Conservation (phyloP, 495 filamentous ascomycete genomes). For the Aspergillus affinis region DNA sequence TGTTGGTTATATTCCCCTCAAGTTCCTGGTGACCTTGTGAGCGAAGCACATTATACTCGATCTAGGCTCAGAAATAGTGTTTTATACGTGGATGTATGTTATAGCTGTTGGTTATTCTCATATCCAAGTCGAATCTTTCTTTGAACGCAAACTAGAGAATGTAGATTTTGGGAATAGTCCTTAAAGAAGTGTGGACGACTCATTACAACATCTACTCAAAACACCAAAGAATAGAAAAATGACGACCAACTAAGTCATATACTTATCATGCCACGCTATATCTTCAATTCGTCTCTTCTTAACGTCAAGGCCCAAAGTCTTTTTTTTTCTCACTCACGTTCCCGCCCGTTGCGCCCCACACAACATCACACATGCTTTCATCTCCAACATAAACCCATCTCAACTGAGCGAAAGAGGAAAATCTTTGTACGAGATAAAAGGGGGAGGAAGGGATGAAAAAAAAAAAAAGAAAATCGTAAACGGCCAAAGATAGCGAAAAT, state of each 20-base stretch:
- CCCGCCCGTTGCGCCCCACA: not conserved
- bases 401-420: constrained; percentile 7
- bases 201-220: not conserved
- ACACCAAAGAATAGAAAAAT: not conserved
- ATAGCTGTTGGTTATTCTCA: too few species aligned
- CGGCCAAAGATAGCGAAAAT: constrained; percentile 21
- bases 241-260: constrained; percentile 15
- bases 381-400: not conserved
- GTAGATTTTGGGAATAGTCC: too few species aligned
- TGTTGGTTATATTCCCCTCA: constrained; percentile 1
- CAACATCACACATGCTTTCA: not conserved
- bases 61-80: not conserved
- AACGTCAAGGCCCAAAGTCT: constrained; percentile 9
- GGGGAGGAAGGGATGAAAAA: not conserved
- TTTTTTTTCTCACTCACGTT: constrained; percentile 2
- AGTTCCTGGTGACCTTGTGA: not conserved
- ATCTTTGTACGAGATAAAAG: constrained; percentile 18
- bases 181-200: too few species aligned
- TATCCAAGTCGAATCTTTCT: not conserved
- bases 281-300: constrained; percentile 25
- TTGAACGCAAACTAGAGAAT: not conserved
- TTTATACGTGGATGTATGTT: too few species aligned
- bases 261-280: constrained; percentile 25
- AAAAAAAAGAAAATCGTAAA: constrained; percentile 11
- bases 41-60: too few species aligned